Percentiles rank a stretch among this genome's conserved stretches.
Evolutionary conservation across 1,139 yeast species (phyloP).

Genomic region (Ogataea hybrid): DNA sequence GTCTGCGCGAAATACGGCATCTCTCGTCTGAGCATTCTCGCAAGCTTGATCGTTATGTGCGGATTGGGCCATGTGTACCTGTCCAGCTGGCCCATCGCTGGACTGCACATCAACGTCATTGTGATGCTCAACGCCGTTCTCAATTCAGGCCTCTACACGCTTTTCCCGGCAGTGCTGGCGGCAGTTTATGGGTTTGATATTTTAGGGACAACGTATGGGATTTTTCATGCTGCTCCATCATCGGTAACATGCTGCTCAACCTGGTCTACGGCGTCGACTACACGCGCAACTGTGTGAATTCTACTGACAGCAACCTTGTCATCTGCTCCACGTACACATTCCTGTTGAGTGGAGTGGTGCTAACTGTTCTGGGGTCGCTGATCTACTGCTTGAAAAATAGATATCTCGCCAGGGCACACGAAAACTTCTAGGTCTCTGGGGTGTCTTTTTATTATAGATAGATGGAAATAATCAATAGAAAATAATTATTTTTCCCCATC

Average conservation of each 20-base stretch:
- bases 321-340: slow-evolving; percentile 33
- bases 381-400: slow-evolving; percentile 22
- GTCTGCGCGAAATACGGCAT: slow-evolving; percentile 24
- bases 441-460: background rate
- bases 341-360: slow-evolving; percentile 26
- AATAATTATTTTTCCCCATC: slow-evolving; percentile 1
- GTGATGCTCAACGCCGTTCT: slow-evolving; percentile 29
- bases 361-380: slow-evolving; percentile 23
- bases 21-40: slow-evolving; percentile 29
- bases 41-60: slow-evolving; percentile 25
- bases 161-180: slow-evolving; percentile 33
- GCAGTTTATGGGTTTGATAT: slow-evolving; percentile 33
- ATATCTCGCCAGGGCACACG: slow-evolving; percentile 25
- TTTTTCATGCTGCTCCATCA: slow-evolving; percentile 29
- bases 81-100: slow-evolving; percentile 25
- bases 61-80: slow-evolving; percentile 29
- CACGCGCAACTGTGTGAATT: slow-evolving; percentile 23
- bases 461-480: background rate
- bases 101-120: slow-evolving; percentile 22
- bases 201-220: slow-evolving; percentile 34
- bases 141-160: slow-evolving; percentile 32
- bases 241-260: slow-evolving; percentile 31
- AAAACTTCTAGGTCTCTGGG: slow-evolving; percentile 23
- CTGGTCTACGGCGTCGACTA: slow-evolving; percentile 30
- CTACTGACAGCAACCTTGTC: slow-evolving; percentile 20